These are phyloP conservation scores for Lachnellula cervina DNA, from an alignment of 2,329 filamentous ascomycete species.

Conservation along the genomic window DNA sequence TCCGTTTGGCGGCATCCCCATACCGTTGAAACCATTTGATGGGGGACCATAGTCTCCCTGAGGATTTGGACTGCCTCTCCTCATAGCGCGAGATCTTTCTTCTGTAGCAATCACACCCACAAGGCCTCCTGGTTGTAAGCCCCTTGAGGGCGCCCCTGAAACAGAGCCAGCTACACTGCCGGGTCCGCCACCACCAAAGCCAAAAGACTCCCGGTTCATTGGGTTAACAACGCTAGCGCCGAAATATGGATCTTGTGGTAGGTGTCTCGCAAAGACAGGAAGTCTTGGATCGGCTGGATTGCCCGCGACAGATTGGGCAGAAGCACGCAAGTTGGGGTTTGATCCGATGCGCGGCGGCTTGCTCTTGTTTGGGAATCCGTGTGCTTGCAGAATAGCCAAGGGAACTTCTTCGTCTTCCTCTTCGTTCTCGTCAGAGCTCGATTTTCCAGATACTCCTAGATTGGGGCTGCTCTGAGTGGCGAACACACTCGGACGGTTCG, in stretches of 20 bases:
- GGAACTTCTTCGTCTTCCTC: constrained; percentile 78
- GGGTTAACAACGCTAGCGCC: constrained; percentile 72
- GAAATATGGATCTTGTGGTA: constrained; percentile 81
- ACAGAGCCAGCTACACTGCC: constrained; percentile 47
- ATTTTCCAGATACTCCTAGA: constrained; percentile 33
- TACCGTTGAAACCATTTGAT: constrained; percentile 29
- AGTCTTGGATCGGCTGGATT: constrained; percentile 47
- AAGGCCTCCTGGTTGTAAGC: constrained; percentile 66
- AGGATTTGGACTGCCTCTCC: constrained; percentile 71
- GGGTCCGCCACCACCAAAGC: constrained; percentile 59
- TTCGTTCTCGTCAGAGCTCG: constrained; percentile 1
- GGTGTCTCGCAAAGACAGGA: constrained; percentile 75
- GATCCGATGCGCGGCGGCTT: constrained; percentile 67
- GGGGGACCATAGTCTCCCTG: constrained; percentile 42
- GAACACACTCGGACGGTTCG: constrained; percentile 48
- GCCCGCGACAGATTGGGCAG: constrained; percentile 52
- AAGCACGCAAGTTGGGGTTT: constrained; percentile 64
- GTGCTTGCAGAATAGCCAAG: constrained; percentile 77
- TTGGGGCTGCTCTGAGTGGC: constrained; percentile 61
- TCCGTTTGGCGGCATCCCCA: constrained; percentile 26
- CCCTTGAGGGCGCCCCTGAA: constrained; percentile 31
- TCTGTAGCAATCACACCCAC: constrained; percentile 85
- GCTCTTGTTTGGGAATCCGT: constrained; percentile 78
- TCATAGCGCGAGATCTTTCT: constrained; percentile 71
- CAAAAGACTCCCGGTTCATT: constrained; percentile 67